phyloP scores from a whole-genome alignment of 2,329 filamentous ascomycete genomes.

The Dothistroma pini region DNA sequence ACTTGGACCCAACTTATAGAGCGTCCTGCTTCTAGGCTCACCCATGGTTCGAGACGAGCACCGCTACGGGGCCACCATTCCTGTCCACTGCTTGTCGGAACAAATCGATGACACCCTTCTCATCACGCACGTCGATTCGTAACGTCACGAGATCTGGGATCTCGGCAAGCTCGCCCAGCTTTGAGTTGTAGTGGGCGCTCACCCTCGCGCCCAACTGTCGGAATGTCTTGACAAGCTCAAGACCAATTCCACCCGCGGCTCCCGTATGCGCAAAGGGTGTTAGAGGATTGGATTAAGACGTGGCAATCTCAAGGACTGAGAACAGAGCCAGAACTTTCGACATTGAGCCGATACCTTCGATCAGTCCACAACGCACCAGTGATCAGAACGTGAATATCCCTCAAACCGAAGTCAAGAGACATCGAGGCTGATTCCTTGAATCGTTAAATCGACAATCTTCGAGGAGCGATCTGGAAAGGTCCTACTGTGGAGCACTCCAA shows the following conservation, averaged over 20 bases:
- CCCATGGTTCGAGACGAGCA: slow-evolving; percentile 34
- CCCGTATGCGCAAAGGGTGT: slow-evolving; percentile 12
- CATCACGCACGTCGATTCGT: slow-evolving; percentile 36
- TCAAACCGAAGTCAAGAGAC: slow-evolving; percentile 32
- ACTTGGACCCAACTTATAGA: not conserved
- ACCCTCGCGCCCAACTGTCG: slow-evolving; percentile 36
- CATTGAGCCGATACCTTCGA: slow-evolving; percentile 16
- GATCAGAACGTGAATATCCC: slow-evolving; percentile 34
- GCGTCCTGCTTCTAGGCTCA: not conserved
- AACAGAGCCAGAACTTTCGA: slow-evolving; percentile 19
- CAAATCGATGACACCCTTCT: slow-evolving; percentile 31
- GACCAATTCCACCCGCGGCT: slow-evolving; percentile 32
- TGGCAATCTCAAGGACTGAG: not conserved
- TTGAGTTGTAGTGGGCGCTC: slow-evolving; percentile 39
- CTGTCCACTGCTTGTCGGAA: slow-evolving; percentile 32
- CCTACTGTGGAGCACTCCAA: not conserved
- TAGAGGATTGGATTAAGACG: not conserved
- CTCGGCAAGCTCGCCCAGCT: slow-evolving; percentile 34
- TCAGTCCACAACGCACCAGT: slow-evolving; percentile 30
- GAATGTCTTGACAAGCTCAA: slow-evolving; percentile 37
- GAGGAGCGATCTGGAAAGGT: not conserved
- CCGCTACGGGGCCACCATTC: slow-evolving; percentile 36
- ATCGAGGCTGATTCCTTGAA: slow-evolving; percentile 11
- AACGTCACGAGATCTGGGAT: slow-evolving; percentile 24
- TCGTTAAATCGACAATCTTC: not conserved